A percentile compares a stretch with the other conserved stretches of the same genome.
These are phyloP conservation scores for Cucurbitaria berberidis DNA, from an alignment of 2,329 filamentous ascomycete genomes.

Conservation along the genomic window DNA sequence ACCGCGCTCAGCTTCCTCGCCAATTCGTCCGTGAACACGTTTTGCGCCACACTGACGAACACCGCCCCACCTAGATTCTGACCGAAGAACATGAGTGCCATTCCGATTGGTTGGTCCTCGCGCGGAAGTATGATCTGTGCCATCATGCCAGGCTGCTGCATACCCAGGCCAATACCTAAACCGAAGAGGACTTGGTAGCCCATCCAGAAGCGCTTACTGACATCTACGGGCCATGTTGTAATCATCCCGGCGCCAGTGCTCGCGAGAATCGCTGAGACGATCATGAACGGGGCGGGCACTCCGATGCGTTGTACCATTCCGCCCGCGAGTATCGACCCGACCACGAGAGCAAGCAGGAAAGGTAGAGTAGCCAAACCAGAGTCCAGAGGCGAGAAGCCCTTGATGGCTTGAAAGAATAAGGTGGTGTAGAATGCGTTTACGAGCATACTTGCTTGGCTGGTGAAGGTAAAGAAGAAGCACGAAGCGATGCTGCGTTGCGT, in stretches of 20 bases:
- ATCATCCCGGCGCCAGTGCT: slow-evolving; percentile 45
- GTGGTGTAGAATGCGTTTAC: slow-evolving; percentile 22
- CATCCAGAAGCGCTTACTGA: slow-evolving; percentile 29
- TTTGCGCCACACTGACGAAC: slow-evolving; percentile 53
- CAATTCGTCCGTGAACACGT: slow-evolving; percentile 27
- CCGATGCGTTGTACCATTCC: slow-evolving; percentile 44
- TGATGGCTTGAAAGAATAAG: slow-evolving; percentile 29
- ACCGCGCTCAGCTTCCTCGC: not conserved
- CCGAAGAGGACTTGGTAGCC: slow-evolving; percentile 31
- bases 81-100: slow-evolving; percentile 46
- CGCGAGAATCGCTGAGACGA: slow-evolving; percentile 22
- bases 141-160: slow-evolving; percentile 48
- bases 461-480: slow-evolving; percentile 12
- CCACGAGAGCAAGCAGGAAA: slow-evolving; percentile 12
- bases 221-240: slow-evolving; percentile 41
- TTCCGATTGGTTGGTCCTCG: slow-evolving; percentile 40
- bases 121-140: slow-evolving; percentile 47
- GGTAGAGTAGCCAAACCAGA: slow-evolving; percentile 23
- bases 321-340: slow-evolving; percentile 30
- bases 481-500: slow-evolving; percentile 20
- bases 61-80: slow-evolving; percentile 53
- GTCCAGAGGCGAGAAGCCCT: slow-evolving; percentile 14
- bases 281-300: slow-evolving; percentile 53
- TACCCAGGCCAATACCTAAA: slow-evolving; percentile 48
- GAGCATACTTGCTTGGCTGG: slow-evolving; percentile 11